Evolutionary conservation across 768 basidiomycete species (phyloP).

Genomic region (Leccinum boreale): DNA sequence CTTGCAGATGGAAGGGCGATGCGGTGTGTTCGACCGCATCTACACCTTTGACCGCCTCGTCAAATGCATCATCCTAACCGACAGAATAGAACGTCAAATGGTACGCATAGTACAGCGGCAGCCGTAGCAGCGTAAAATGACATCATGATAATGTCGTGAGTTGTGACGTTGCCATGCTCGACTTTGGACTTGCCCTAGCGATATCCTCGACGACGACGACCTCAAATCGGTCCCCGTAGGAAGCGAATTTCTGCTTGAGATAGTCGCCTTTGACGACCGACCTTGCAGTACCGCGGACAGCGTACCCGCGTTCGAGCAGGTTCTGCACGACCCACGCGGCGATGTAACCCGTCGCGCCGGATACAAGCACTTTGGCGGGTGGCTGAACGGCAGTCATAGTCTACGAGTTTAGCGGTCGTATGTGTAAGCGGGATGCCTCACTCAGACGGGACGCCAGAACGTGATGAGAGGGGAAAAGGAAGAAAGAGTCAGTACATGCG

Average conservation of each 20-base stretch:
- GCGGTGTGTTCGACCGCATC: slow-evolving; percentile 43
- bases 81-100: neutral
- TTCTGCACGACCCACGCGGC: neutral
- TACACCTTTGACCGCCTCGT: slow-evolving; percentile 74
- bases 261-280: neutral
- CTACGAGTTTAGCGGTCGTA: neutral
- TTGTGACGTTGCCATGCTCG: neutral
- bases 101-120: neutral
- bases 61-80: slow-evolving; percentile 62
- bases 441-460: too few relatives aligned
- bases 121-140: neutral
- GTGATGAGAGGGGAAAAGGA: too few relatives aligned
- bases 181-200: neutral
- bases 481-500: too few relatives aligned
- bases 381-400: neutral
- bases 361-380: neutral
- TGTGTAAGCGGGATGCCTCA: too few relatives aligned
- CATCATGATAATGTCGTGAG: neutral
- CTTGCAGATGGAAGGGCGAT: neutral
- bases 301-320: neutral
- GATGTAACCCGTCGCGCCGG: neutral
- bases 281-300: neutral
- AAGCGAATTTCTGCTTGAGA: neutral
- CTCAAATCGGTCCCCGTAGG: neutral
- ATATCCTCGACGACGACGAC: neutral